Evolutionary conservation across 2,329 filamentous ascomycete species (phyloP).

Genomic region (Xylaria sp.): DNA sequence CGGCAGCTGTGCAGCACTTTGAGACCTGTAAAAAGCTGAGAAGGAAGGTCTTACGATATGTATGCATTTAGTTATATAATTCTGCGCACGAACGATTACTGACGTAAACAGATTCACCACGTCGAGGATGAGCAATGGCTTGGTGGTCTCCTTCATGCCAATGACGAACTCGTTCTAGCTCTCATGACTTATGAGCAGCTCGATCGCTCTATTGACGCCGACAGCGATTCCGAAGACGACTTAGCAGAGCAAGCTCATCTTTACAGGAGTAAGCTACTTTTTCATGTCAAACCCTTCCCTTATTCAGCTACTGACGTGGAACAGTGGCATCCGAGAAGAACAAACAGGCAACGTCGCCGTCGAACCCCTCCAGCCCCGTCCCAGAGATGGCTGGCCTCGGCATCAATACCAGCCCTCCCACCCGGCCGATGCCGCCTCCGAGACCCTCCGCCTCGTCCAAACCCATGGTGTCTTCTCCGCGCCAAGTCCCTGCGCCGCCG

Average conservation of each 20-base stretch:
- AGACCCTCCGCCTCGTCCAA: slow-evolving; percentile 50
- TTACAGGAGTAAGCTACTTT: slow-evolving; percentile 57
- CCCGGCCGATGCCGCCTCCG: slow-evolving; percentile 50
- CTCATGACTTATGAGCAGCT: slow-evolving; percentile 95
- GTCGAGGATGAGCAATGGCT: slow-evolving; percentile 92
- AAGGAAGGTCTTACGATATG: slow-evolving; percentile 82
- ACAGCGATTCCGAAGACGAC: slow-evolving; percentile 72
- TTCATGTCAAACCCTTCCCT: background rate
- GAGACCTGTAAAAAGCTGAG: slow-evolving; percentile 85
- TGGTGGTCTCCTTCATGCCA: slow-evolving; percentile 86
- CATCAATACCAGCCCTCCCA: slow-evolving; percentile 42
- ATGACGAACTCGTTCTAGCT: slow-evolving; percentile 92
- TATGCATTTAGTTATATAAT: slow-evolving; percentile 43
- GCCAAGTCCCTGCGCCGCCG: slow-evolving; percentile 46
- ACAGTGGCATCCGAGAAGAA: slow-evolving; percentile 57
- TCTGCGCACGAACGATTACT: slow-evolving; percentile 14
- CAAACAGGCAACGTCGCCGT: slow-evolving; percentile 50
- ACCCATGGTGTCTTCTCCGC: slow-evolving; percentile 54
- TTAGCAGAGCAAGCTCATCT: slow-evolving; percentile 67
- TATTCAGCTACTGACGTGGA: slow-evolving; percentile 28
- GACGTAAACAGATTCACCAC: slow-evolving; percentile 69
- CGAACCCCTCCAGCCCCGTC: slow-evolving; percentile 39
- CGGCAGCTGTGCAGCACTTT: slow-evolving; percentile 73
- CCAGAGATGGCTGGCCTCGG: slow-evolving; percentile 50
- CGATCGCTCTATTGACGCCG: slow-evolving; percentile 79